Evolutionary conservation across 441 rosid species (phyloP).

Genomic region (Mallotus japonicus): DNA sequence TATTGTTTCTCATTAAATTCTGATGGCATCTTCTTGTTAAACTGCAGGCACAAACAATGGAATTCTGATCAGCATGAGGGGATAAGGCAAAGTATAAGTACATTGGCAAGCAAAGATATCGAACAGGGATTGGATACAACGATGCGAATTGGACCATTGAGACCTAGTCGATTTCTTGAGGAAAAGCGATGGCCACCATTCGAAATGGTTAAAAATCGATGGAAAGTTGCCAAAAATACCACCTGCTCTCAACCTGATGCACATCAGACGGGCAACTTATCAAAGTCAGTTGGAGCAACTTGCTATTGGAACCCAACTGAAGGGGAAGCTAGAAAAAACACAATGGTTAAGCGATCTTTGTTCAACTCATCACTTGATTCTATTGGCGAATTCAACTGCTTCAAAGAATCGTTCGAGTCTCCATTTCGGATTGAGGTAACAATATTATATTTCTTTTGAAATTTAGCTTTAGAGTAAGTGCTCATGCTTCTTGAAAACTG

Average conservation of each 20-base stretch:
- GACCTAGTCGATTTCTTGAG: conserved; percentile 37
- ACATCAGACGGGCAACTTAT: conserved; percentile 9
- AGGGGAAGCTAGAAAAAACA: conserved; percentile 10
- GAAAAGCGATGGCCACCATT: conserved; percentile 51
- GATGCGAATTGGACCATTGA: conserved; percentile 33
- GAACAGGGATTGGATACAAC: conserved; percentile 28
- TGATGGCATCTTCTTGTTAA: neutral
- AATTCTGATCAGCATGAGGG: conserved; percentile 1
- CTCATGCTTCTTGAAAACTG: neutral
- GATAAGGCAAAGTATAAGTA: neutral
- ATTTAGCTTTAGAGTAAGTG: neutral
- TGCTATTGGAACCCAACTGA: conserved; percentile 11
- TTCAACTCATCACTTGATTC: conserved; percentile 16
- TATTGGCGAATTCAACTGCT: conserved; percentile 15
- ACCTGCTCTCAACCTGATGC: conserved; percentile 13
- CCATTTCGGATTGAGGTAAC: conserved; percentile 33
- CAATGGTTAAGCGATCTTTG: conserved; percentile 20
- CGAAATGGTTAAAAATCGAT: conserved; percentile 28
- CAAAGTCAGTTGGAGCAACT: conserved; percentile 1
- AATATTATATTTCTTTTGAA: neutral
- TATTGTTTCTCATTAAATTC: neutral
- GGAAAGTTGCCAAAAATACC: conserved; percentile 23
- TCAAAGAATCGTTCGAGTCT: conserved; percentile 25
- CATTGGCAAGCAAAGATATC: conserved; percentile 23
- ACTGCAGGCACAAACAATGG: conserved; percentile 25